These are phyloP conservation scores for Raffaelea deltoideospora DNA, from an alignment of 2,329 filamentous ascomycete genomes.

Conservation along the genomic window DNA sequence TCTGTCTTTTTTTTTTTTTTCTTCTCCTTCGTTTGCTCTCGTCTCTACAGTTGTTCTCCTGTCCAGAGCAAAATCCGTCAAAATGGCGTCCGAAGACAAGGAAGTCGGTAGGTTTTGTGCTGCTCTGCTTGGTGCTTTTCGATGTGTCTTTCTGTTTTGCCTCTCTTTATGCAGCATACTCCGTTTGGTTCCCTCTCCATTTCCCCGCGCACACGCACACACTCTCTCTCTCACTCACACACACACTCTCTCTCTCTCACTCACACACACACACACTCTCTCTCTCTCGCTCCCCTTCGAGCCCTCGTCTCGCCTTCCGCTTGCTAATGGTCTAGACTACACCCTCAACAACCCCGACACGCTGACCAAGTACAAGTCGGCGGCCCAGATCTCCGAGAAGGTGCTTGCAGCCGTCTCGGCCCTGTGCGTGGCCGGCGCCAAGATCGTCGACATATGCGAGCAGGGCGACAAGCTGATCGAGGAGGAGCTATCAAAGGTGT, in stretches of 20 bases:
- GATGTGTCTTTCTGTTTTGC: not conserved
- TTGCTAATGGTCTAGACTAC: constrained; percentile 45
- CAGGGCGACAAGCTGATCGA: constrained; percentile 90
- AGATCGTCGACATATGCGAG: constrained; percentile 89
- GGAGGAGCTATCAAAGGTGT: constrained; percentile 88
- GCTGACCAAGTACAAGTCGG: constrained; percentile 98
- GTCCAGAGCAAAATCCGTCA: constrained; percentile 23
- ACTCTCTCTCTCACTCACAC: no score
- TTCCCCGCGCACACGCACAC: no score
- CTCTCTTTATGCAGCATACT: no score
- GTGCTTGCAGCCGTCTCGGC: constrained; percentile 72
- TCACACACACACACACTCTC: no score
- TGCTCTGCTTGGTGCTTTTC: not conserved
- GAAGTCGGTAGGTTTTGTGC: constrained; percentile 24
- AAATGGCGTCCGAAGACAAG: constrained; percentile 24
- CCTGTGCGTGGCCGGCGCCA: constrained; percentile 67
- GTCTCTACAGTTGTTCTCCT: no score
- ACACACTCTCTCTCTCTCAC: no score
- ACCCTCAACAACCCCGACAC: constrained; percentile 84
- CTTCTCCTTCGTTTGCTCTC: not conserved
- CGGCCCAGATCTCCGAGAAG: constrained; percentile 87
- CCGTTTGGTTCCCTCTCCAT: no score
- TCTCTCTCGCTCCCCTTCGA: no score
- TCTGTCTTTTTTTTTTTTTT: not conserved
- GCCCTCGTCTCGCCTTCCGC: not conserved